Percentiles rank a stretch among this genome's conserved stretches.
Evolutionary conservation across 2,329 filamentous ascomycete genomes (phyloP).

Genomic region (Trichoderma brevicompactum): DNA sequence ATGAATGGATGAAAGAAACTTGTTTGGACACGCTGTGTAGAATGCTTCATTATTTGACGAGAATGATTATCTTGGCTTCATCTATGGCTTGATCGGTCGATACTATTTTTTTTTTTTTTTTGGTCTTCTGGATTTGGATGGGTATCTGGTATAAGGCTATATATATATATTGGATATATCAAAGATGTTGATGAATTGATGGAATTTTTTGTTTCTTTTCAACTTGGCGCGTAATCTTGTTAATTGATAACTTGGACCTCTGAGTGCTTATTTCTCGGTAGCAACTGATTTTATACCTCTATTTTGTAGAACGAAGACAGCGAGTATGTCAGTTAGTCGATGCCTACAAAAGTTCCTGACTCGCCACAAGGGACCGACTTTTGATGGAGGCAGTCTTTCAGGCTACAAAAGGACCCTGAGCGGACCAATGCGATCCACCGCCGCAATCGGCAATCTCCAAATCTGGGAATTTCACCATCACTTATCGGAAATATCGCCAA

Average conservation of each 20-base stretch:
- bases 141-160: neutral
- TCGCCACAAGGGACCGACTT: neutral
- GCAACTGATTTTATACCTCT: no score
- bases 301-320: no score
- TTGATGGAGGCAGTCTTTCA: neutral
- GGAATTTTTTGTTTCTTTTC: neutral
- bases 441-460: no score
- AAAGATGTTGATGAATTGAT: neutral
- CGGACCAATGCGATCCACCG: neutral
- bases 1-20: constrained; percentile 11
- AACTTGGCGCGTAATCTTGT: neutral
- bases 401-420: neutral
- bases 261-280: no score
- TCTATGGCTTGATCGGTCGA: constrained; percentile 1
- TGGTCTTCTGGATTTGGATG: neutral
- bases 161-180: no score
- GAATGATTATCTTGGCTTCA: constrained; percentile 12
- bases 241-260: no score
- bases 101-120: neutral
- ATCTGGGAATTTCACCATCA: no score
- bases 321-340: no score
- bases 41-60: constrained; percentile 10
- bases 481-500: no score
- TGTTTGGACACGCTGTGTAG: constrained; percentile 15
- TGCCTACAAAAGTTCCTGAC: neutral